phyloP scores from a whole-genome alignment of 2,329 filamentous ascomycete genomes.

The Macrophomina pseudophaseolina region DNA sequence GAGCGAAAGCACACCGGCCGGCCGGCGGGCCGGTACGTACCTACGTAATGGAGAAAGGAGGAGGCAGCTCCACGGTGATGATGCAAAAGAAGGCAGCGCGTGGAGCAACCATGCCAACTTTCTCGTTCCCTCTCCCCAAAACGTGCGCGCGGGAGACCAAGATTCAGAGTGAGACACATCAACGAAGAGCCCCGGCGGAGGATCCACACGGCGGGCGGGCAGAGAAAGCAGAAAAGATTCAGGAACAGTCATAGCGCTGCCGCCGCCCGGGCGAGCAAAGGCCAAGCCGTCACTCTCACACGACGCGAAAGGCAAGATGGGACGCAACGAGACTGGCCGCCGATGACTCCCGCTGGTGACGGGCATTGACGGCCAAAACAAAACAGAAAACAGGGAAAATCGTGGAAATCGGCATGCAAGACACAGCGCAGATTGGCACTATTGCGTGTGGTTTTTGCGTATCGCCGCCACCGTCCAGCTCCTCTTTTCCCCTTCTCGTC shows the following conservation, averaged over 20 bases:
- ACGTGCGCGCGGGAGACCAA: background rate
- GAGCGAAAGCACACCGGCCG: background rate
- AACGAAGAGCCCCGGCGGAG: background rate
- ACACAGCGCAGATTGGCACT: background rate
- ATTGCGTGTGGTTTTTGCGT: too few relatives aligned
- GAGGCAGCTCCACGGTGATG: background rate
- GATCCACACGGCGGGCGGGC: slow-evolving; percentile 2
- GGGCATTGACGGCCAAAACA: background rate
- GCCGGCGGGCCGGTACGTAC: background rate
- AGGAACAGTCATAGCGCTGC: slow-evolving; percentile 20
- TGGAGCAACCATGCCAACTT: too few relatives aligned
- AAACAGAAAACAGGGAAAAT: too few relatives aligned
- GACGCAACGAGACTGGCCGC: too few relatives aligned
- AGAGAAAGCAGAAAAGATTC: background rate
- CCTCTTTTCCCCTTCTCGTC: too few relatives aligned
- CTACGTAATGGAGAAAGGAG: too few relatives aligned
- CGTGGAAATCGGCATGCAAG: background rate
- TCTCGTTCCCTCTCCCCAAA: too few relatives aligned
- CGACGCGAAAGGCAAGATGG: too few relatives aligned
- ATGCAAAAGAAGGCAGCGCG: background rate
- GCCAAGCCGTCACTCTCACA: too few relatives aligned
- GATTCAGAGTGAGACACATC: background rate
- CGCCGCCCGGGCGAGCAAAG: background rate
- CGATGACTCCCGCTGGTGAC: too few relatives aligned
- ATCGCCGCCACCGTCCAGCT: too few relatives aligned